Evolutionary conservation across 768 basidiomycete species (phyloP).

Genomic region (Hygrocybe punicea): DNA sequence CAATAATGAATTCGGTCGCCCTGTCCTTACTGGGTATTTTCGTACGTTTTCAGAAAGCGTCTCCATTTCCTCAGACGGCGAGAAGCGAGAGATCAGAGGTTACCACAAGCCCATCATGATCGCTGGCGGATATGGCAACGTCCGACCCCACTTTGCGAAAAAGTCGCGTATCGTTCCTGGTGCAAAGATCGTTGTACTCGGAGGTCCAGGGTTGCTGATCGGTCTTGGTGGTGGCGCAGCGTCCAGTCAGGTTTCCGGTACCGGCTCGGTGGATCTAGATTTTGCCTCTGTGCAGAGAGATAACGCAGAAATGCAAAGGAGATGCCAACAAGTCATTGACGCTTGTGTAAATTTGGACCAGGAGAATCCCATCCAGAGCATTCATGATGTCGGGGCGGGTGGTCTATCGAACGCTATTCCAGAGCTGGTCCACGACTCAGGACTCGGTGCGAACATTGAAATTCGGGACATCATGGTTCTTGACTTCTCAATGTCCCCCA

Average conservation of each 20-base stretch:
- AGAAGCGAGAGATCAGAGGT: constrained; percentile 68
- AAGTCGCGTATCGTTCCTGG: constrained; percentile 77
- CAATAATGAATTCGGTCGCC: constrained; percentile 98
- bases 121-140: constrained; percentile 94
- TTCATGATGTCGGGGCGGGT: constrained; percentile 98
- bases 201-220: constrained; percentile 94
- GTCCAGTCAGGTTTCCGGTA: constrained; percentile 87
- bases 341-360: constrained; percentile 64
- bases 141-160: constrained; percentile 75
- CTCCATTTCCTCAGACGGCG: constrained; percentile 47
- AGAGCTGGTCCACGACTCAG: constrained; percentile 93
- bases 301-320: constrained; percentile 96
- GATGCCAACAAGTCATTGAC: constrained; percentile 97
- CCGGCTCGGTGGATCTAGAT: constrained; percentile 88
- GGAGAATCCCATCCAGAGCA: constrained; percentile 83
- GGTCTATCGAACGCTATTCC: constrained; percentile 96
- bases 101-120: constrained; percentile 99
- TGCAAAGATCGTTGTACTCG: constrained; percentile 86
- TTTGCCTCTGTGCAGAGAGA: constrained; percentile 98
- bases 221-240: constrained; percentile 97
- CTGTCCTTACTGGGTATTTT: constrained; percentile 90
- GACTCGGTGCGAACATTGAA: constrained; percentile 88
- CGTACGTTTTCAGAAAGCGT: constrained; percentile 87
- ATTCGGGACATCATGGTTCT: constrained; percentile 91
- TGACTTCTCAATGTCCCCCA: constrained; percentile 92